Percentiles rank a stretch among this genome's conserved stretches.
Conservation (phyloP, 306 rosid species). For the Prunus armeniaca region DNA sequence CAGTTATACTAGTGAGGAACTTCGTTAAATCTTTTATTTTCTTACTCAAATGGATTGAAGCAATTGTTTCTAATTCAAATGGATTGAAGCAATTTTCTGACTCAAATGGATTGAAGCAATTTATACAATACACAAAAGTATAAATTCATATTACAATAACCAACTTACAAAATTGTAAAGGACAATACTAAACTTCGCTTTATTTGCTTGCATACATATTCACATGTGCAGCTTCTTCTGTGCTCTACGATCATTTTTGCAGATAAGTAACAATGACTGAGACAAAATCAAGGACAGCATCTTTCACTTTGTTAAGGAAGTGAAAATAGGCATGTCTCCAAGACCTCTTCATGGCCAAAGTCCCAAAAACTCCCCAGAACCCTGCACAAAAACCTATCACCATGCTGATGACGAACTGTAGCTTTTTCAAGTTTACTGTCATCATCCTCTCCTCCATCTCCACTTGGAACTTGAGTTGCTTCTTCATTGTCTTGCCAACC, state of each 20-base stretch:
- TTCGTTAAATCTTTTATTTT: too few relatives aligned
- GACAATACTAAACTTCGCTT: background rate
- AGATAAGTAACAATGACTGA: background rate
- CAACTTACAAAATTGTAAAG: too few relatives aligned
- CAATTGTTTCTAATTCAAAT: too few relatives aligned
- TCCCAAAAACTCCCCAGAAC: background rate
- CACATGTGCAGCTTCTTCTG: background rate
- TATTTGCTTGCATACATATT: background rate
- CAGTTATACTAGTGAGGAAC: too few relatives aligned
- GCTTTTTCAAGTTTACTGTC: background rate
- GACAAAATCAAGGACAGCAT: background rate
- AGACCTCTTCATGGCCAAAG: background rate
- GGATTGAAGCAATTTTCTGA: too few relatives aligned
- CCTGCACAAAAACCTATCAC: background rate
- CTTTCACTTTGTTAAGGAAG: constrained; percentile 4
- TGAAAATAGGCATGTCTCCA: constrained; percentile 18
- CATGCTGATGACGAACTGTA: background rate
- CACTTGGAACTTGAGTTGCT: background rate
- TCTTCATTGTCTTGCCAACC: background rate
- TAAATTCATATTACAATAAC: too few relatives aligned
- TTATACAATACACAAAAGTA: too few relatives aligned
- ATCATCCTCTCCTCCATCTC: background rate
- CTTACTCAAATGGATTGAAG: too few relatives aligned
- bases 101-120: too few relatives aligned
- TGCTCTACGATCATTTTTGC: background rate